Evolutionary conservation across 2,329 filamentous ascomycete species (phyloP).

Genomic region (Epichloe sibirici): DNA sequence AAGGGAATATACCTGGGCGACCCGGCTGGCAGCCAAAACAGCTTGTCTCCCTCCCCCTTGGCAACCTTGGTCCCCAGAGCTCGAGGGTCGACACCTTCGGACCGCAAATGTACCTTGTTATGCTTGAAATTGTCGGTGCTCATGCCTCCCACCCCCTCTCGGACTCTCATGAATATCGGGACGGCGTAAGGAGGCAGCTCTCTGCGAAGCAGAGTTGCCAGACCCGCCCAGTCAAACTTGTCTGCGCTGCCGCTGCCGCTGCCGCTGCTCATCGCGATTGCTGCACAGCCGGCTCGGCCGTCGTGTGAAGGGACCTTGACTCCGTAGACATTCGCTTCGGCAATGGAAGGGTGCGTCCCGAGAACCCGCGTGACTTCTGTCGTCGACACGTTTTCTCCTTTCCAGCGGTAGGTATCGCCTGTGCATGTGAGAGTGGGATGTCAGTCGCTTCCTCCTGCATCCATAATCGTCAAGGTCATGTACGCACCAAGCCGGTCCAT

Average conservation of each 20-base stretch:
- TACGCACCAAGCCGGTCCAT: slow-evolving; percentile 31
- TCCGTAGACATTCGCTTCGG: slow-evolving; percentile 60
- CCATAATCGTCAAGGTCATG: neutral
- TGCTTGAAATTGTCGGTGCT: slow-evolving; percentile 6
- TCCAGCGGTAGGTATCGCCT: slow-evolving; percentile 61
- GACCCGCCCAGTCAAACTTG: slow-evolving; percentile 43
- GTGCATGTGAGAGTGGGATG: neutral
- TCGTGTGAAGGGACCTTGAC: slow-evolving; percentile 54
- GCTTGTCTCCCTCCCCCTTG: slow-evolving; percentile 1
- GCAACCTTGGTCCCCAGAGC: slow-evolving; percentile 3
- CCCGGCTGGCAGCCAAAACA: slow-evolving; percentile 6
- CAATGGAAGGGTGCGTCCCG: slow-evolving; percentile 43
- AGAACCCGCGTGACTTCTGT: slow-evolving; percentile 55
- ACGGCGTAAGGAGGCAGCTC: slow-evolving; percentile 62
- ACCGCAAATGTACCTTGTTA: slow-evolving; percentile 6
- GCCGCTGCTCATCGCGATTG: slow-evolving; percentile 42
- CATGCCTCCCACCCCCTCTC: slow-evolving; percentile 4
- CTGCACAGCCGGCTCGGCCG: slow-evolving; percentile 54
- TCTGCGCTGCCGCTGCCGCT: slow-evolving; percentile 24
- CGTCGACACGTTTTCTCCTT: slow-evolving; percentile 56
- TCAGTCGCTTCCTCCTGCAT: neutral
- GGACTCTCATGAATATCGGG: slow-evolving; percentile 38
- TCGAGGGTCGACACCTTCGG: slow-evolving; percentile 3
- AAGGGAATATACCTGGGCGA: slow-evolving; percentile 3
- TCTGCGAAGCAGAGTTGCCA: slow-evolving; percentile 37